phyloP scores from a whole-genome alignment of 768 basidiomycete species.

The Mycena rebaudengoi region DNA sequence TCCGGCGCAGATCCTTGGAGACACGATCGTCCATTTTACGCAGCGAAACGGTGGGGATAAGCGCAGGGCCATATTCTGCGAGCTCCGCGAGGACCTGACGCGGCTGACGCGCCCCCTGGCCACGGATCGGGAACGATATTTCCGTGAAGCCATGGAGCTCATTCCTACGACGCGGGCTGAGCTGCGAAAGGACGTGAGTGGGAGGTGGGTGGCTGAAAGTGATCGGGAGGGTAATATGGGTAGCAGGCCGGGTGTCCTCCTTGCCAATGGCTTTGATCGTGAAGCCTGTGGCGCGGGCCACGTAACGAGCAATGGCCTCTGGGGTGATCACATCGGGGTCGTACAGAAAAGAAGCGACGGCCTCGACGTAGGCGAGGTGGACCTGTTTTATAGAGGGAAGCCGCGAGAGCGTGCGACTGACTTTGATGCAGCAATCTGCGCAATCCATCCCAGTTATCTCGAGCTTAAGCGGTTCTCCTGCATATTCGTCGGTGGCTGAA shows the following conservation, averaged over 20 bases:
- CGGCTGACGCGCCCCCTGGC: conserved; percentile 26
- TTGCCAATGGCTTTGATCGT: conserved; percentile 19
- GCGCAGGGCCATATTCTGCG: conserved; percentile 24
- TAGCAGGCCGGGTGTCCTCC: background rate
- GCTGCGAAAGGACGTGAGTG: conserved; percentile 3
- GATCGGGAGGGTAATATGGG: conserved; percentile 23
- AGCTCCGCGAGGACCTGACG: conserved; percentile 42
- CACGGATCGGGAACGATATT: conserved; percentile 25
- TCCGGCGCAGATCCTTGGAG: conserved; percentile 33
- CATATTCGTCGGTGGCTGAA: background rate
- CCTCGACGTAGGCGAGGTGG: conserved; percentile 26
- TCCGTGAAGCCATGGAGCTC: conserved; percentile 12
- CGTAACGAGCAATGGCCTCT: conserved; percentile 25
- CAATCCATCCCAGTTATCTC: conserved; percentile 36
- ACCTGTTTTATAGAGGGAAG: conserved; percentile 27
- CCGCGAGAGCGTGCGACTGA: conserved; percentile 23
- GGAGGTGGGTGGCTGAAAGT: conserved; percentile 13
- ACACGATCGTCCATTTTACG: conserved; percentile 38
- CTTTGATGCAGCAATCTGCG: conserved; percentile 26
- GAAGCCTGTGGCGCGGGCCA: conserved; percentile 32
- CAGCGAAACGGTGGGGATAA: conserved; percentile 35
- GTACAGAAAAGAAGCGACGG: conserved; percentile 24
- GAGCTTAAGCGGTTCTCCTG: conserved; percentile 25
- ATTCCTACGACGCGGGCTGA: conserved; percentile 15
- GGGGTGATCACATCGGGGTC: conserved; percentile 27